Evolutionary conservation across 495 filamentous ascomycete genomes (phyloP).

Genomic region (Xylaria curta): DNA sequence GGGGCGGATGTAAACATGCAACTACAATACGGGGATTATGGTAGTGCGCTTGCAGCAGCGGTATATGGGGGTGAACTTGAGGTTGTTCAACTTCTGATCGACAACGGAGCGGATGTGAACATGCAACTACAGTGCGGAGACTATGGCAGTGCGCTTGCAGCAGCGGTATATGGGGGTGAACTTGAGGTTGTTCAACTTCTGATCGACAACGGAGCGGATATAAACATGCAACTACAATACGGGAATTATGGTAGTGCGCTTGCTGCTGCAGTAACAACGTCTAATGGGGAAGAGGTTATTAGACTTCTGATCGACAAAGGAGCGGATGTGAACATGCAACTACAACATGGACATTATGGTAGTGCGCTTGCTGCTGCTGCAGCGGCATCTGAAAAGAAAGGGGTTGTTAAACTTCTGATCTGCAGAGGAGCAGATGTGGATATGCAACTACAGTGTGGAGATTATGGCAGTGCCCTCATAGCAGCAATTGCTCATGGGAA

Average conservation of each 20-base stretch:
- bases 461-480: neutral
- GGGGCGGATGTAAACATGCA: neutral
- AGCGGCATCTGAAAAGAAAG: neutral
- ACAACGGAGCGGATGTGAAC: neutral
- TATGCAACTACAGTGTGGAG: neutral
- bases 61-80: neutral
- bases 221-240: neutral
- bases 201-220: neutral
- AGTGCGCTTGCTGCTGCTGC: neutral
- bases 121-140: neutral
- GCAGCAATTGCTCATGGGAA: too few relatives aligned
- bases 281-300: neutral
- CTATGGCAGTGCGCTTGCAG: neutral
- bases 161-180: neutral
- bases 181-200: neutral
- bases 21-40: neutral
- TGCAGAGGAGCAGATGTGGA: neutral
- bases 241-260: neutral
- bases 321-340: neutral
- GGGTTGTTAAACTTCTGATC: neutral
- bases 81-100: neutral
- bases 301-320: neutral
- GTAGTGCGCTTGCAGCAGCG: neutral
- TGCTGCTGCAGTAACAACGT: neutral
- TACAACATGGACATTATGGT: neutral